Base-by-base conservation (phyloP, 768 basidiomycete species). In the Tylopilus balloui region DNA sequence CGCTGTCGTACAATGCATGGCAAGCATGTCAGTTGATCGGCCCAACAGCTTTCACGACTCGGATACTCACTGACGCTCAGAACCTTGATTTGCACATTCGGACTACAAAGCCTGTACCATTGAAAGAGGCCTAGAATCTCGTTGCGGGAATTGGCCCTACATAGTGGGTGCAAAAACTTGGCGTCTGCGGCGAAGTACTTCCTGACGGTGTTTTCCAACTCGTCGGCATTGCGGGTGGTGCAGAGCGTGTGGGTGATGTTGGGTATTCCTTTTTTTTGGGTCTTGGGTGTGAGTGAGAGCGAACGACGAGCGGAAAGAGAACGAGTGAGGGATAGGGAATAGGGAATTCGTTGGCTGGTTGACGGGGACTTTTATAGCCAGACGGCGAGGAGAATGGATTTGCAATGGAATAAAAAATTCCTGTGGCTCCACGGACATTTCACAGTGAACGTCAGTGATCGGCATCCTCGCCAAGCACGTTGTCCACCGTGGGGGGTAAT, bases 81-180 rank as follows among this genome's bases (percentile, higher is more conserved):
- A 3, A 81, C 68, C 2, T 69, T 52, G 29, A 77, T 54, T 9
- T 32, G 27, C n/a, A 34, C 32, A 32, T n/a, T 34, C 34, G 34
- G 15, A 34, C 34, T 34, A 8, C 34, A 12, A 34, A 34, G 6
- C 34, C 2, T 34, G 27, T 27, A 27, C 8, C 27, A 8, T 4
- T 25, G 24, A 25, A 25, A 4, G 24, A 60, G 35, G 72, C 79
- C 57, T 3, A 84, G 68, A 23, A 86, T 68, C 17, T 68, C 65
- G 15, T 79, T 75, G 44, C 83, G 72, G 14, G 83, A 83, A 45
- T 72, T 71, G n/a, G 75, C 71, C 0, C 60, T 72, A 69, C 76
- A 83, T 23, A 85, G 48, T 0, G 84, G 81, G 61, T 86, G 82
- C 34, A 71, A 73, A 60, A 86, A 80, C 3, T 68, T 72, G 21